Evolutionary conservation across 2,329 filamentous ascomycete genomes (phyloP), one percentile per base, ranked within the genome.

Genomic region (Ophiostoma triangulosporum): DNA sequence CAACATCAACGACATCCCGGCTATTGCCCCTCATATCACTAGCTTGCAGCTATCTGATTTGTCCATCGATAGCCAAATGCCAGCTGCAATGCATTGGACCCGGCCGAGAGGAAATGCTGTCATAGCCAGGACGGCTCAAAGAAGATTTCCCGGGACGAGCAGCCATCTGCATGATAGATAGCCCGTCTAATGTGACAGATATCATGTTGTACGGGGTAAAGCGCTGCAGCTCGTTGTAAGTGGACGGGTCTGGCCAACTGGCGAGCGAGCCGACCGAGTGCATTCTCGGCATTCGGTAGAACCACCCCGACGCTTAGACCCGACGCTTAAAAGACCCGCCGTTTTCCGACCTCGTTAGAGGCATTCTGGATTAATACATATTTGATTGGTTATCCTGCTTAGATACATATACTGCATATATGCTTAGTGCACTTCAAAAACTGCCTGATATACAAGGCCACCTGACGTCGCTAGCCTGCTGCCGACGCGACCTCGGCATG

Each of bases 21-120:
- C 51, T 56, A 54, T 48, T 35, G 35, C 48, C 48, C 35, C 51
- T 36, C 20, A 32, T 38, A 35, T 33, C 17, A 20, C 48, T n/a
- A 50, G 17, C 38, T 35, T 11, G 38, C 22, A 45, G 38, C 50
- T 54, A 54, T 48, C 52, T 38, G 52, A 49, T 50, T 46, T 32
- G 32, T 26, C 31, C 22, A 35, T 38, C 33, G 53, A 54, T 54
- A 48, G 53, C 48, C 26, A 48, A 54, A 50, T 36, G 40, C 24
- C 40, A 31, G 35, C 31, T 32, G 43, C 49, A 32, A 29, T 26
- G 40, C 24, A 29, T 17, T 17, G 24, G 24, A 17, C 24, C 60
- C 61, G 62, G 62, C 59, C 62, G 61, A 63, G 61, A 57, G 62
- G 61, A 62, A 62, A 57, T 48, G 17, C 43, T 29, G 26, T 24